Evolutionary conservation across 306 rosid species (phyloP), one percentile per base, ranked within the genome.

Genomic region (Amphicarpaea edgeworthii): DNA sequence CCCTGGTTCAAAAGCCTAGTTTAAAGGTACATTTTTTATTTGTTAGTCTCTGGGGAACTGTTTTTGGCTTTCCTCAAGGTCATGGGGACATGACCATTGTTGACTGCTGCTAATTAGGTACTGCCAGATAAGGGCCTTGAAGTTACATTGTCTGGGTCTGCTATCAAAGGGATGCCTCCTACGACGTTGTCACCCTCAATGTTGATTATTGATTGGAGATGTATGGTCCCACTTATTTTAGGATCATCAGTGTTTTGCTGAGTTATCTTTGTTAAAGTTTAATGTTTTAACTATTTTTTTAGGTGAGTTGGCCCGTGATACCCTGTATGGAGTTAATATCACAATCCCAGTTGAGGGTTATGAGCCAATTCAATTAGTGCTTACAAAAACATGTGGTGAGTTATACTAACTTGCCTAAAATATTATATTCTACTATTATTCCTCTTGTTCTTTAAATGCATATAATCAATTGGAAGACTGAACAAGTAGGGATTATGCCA

Each of bases 131-230:
- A 71, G 47, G 99, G 96, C 77, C 82, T 92, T 72, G 91, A 86
- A 60, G 75, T 92, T 76, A 75, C 37, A 28, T 58, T 95, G 68
- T 92, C 90, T 51, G 99, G 97, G 75, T 89, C 97, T n/a, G 96
- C 89, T 50, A 81, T 88, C 73, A 59, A 75, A 79, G 96, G 91
- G 84, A 88, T 55, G 17, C 90, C 89, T 78, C 97, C 99, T 15
- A 90, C 99, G 57, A 90, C 99, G 81, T 82, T 95, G 90, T 90
- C 99, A 46, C 97, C 99, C 41, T 71, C 97, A 24, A 66, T 88
- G 88, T 72, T 92, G 85, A 85, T 79, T 77, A 76, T 95, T 43
- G 92, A 88, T 68, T 92, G 99, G 99, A 95, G 93, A 90, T 95
- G 99, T 95, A 95, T 72, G 90, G 74, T 77, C 55, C 79, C 59